These are phyloP conservation scores for Pyropia haitanensis DNA, from an alignment of 23 red algal species.

Conservation along the genomic window DNA sequence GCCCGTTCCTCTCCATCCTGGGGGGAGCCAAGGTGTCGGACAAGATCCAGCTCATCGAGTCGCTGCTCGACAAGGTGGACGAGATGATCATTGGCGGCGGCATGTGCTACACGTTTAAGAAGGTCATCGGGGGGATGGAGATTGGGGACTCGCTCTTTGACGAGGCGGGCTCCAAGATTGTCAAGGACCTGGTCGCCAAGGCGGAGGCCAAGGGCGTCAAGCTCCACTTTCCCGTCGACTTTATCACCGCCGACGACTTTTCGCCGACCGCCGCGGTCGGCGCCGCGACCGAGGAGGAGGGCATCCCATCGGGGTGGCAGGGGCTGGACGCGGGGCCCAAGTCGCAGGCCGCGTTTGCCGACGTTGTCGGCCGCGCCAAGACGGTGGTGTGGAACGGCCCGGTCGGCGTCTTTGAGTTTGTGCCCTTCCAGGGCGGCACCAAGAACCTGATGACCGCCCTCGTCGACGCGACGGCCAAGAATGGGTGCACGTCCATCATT, in stretches of 20 bases:
- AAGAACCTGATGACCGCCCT: slow-evolving; percentile 71
- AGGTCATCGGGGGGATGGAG: slow-evolving; percentile 58
- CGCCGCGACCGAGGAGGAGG: slow-evolving; percentile 34
- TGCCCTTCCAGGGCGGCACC: slow-evolving; percentile 59
- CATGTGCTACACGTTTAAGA: slow-evolving; percentile 91
- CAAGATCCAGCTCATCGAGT: slow-evolving; percentile 92
- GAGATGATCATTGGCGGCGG: slow-evolving; percentile 96
- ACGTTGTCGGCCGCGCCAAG: slow-evolving; percentile 45
- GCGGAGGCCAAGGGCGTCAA: slow-evolving; percentile 71
- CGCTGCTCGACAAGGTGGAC: slow-evolving; percentile 86
- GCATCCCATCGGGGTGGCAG: slow-evolving; percentile 81
- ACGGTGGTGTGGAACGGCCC: slow-evolving; percentile 97
- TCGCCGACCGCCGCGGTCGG: slow-evolving; percentile 35
- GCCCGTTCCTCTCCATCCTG: slow-evolving; percentile 81
- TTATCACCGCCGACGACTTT: slow-evolving; percentile 80
- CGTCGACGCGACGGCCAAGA: slow-evolving; percentile 37
- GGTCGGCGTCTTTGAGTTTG: slow-evolving; percentile 92
- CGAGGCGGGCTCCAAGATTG: slow-evolving; percentile 73
- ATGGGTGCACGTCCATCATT: slow-evolving; percentile 61
- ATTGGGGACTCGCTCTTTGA: slow-evolving; percentile 84
- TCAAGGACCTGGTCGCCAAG: slow-evolving; percentile 58
- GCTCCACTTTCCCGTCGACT: slow-evolving; percentile 90
- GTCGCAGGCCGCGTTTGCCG: slow-evolving; percentile 25
- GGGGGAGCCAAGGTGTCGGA: slow-evolving; percentile 87
- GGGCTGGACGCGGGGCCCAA: slow-evolving; percentile 87